Evolutionary conservation across 202 grass and related monocot species (phyloP), one percentile per base, ranked within the genome.

Genomic region (Miscanthus sacchariflorus): DNA sequence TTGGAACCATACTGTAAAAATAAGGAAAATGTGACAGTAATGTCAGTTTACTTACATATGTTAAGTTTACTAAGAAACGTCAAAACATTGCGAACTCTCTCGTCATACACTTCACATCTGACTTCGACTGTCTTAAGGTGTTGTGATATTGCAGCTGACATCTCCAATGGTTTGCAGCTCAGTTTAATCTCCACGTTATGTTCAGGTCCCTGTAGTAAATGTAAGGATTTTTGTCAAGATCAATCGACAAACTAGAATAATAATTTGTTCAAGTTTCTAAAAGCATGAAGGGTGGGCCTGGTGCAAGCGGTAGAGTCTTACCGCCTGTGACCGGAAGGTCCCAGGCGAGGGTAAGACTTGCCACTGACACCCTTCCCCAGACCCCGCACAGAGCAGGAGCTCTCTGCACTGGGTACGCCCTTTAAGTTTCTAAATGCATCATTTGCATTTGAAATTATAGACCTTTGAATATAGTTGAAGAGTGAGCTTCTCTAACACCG

Each of bases 101-200:
- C 9, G 0, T 23, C 58, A 61, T 10, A 61, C 8, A 23, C 58
- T 61, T 61, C 3, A 61, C 7, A 61, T 23, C 0, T 61, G 21
- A 61, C 21, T 61, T 23, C 58, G 0, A 61, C 0, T 0, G 21
- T 61, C 58, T 61, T 61, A 61, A 61, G 21, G 58, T 23, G 58
- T 61, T 61, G 58, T 11, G 58, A 61, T 23, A 61, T 12, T 24
- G 8, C 59, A 0, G 59, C 9, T 64, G 59, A 64, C 4, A 12
- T 64, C n/a, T 64, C 59, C 59, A 64, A 24, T 64, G 59, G 59
- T 64, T 64, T 64, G n/a, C 59, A 64, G 59, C 9, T 64, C 59
- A 64, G n/a, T 64, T 64, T 64, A 64, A 64, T 24, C 9, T 64
- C 59, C n/a, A 64, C n/a, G 0, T 64, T 12, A 24, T 24, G 3